phyloP scores from a whole-genome alignment of 176 grass and related monocot genomes.

The Lolium multiflorum region DNA sequence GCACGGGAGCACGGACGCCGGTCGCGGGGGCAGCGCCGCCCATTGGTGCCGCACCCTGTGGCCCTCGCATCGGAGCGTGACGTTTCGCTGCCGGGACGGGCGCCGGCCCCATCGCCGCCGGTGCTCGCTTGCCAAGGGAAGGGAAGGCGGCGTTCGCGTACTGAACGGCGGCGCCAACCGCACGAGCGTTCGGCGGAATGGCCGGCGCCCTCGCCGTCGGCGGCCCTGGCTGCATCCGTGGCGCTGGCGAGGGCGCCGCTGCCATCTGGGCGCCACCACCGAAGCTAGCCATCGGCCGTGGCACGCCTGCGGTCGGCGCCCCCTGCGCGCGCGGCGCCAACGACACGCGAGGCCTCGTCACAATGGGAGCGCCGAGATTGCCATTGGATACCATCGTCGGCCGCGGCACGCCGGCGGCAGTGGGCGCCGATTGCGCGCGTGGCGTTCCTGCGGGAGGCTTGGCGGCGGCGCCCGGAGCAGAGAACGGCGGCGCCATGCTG shows the following conservation, averaged over 20 bases:
- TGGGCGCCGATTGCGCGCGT: background rate
- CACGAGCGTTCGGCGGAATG: background rate
- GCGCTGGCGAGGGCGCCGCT: too few relatives aligned
- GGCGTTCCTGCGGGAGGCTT: too few relatives aligned
- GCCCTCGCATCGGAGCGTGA: background rate
- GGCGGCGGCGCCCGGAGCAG: background rate
- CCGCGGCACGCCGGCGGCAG: background rate
- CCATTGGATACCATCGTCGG: background rate
- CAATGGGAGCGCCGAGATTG: background rate
- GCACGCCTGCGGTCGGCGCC: background rate
- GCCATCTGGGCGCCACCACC: background rate
- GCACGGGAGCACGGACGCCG: background rate
- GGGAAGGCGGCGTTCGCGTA: background rate
- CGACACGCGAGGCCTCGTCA: background rate
- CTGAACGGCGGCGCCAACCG: background rate
- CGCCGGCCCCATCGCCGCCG: background rate
- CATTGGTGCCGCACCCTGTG: background rate
- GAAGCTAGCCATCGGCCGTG: background rate
- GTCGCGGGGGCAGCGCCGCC: background rate
- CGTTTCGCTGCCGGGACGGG: background rate
- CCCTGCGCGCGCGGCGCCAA: background rate
- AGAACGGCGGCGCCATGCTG: background rate
- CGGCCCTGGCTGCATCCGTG: background rate
- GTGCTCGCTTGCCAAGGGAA: background rate
- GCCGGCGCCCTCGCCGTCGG: background rate